phyloP scores from a whole-genome alignment of 1,284 basidiomycete species.

The Ceratobasidium sp. region DNA sequence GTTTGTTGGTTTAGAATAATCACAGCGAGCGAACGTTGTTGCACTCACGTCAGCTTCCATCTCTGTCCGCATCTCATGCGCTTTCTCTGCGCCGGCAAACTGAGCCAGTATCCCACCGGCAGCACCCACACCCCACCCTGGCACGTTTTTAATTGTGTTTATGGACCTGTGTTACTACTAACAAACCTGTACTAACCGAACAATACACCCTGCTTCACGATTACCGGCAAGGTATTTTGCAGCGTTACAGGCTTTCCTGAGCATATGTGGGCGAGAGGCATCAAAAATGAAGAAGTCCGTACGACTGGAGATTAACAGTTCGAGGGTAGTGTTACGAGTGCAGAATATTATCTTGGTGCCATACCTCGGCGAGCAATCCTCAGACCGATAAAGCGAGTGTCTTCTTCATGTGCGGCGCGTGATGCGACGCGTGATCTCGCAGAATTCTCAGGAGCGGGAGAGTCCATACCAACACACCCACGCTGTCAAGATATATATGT shows the following conservation, averaged over 20 bases:
- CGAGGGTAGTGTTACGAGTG: too few relatives aligned
- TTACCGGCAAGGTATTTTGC: conserved; percentile 73
- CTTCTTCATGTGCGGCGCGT: conserved; percentile 52
- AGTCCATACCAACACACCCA: too few relatives aligned
- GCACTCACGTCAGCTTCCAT: conserved; percentile 69
- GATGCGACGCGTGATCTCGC: background rate
- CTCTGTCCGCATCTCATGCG: conserved; percentile 60
- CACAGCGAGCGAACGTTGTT: background rate
- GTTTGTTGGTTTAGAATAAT: background rate
- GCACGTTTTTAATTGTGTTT: too few relatives aligned
- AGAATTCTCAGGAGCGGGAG: too few relatives aligned
- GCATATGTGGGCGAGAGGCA: conserved; percentile 69
- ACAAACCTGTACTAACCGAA: too few relatives aligned
- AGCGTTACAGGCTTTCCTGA: conserved; percentile 70
- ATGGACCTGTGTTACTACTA: too few relatives aligned
- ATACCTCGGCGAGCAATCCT: conserved; percentile 59
- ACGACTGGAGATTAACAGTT: conserved; percentile 63
- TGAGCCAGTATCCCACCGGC: conserved; percentile 53
- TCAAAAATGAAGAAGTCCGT: conserved; percentile 70
- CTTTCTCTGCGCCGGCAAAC: conserved; percentile 53
- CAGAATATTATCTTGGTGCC: background rate
- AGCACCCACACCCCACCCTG: conserved; percentile 46
- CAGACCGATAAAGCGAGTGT: conserved; percentile 69
- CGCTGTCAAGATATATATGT: too few relatives aligned
- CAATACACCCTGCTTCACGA: conserved; percentile 70